Conservation (phyloP, 768 basidiomycete species). For the Clitopilus passeckerianus region DNA sequence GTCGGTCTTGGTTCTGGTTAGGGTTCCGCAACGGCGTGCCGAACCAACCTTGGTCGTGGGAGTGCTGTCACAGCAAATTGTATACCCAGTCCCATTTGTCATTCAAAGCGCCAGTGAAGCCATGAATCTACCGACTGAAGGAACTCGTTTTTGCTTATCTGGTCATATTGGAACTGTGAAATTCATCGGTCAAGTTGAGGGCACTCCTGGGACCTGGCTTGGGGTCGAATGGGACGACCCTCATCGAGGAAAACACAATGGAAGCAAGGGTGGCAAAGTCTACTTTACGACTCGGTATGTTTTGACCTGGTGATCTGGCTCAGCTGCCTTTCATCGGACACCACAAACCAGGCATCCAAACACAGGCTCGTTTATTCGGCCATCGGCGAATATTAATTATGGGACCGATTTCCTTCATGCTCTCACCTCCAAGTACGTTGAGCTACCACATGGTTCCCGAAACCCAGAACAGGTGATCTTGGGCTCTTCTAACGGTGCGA, state of each 20-base stretch:
- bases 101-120: not conserved
- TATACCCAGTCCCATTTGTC: not conserved
- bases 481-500: conserved; percentile 78
- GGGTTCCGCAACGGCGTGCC: conserved; percentile 3
- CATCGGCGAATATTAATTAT: conserved; percentile 50
- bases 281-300: conserved; percentile 81
- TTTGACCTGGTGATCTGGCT: conserved; percentile 1
- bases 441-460: conserved; percentile 44
- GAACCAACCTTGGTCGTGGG: conserved; percentile 9
- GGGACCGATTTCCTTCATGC: conserved; percentile 75
- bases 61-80: not conserved
- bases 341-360: conserved; percentile 40
- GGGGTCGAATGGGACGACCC: conserved; percentile 98
- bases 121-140: conserved; percentile 30
- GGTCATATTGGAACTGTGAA: conserved; percentile 64
- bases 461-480: conserved; percentile 62
- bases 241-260: conserved; percentile 81
- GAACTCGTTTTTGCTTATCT: conserved; percentile 50
- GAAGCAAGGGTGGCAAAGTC: conserved; percentile 65
- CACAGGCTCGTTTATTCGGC: conserved; percentile 80
- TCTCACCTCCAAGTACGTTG: conserved; percentile 74
- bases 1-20: not conserved
- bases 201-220: conserved; percentile 73
- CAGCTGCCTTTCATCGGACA: conserved; percentile 8
- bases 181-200: conserved; percentile 61